A percentile compares a stretch with the other conserved stretches of the same genome.
Evolutionary conservation across 495 filamentous ascomycete genomes (phyloP).

Genomic region (Cercophora sp.): DNA sequence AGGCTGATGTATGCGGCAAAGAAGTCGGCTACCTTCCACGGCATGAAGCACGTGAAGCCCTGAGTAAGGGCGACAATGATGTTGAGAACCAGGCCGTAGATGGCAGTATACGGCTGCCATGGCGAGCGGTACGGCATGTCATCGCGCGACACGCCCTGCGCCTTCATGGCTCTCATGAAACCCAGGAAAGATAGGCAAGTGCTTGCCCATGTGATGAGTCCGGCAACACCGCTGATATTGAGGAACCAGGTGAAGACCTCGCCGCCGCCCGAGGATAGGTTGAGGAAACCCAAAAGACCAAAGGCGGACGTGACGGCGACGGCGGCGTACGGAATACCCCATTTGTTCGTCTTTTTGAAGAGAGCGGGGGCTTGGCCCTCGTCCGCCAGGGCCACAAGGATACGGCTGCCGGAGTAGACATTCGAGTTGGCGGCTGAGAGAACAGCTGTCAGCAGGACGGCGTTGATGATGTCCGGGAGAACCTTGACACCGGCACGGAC

Average conservation of each 20-base stretch:
- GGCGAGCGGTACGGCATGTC: slow-evolving; percentile 55
- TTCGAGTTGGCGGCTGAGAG: slow-evolving; percentile 54
- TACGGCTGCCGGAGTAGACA: slow-evolving; percentile 60
- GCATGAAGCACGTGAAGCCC: slow-evolving; percentile 65
- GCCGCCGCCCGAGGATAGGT: slow-evolving; percentile 43
- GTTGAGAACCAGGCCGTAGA: slow-evolving; percentile 61
- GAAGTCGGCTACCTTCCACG: slow-evolving; percentile 55
- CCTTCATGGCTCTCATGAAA: slow-evolving; percentile 57
- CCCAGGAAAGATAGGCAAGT: slow-evolving; percentile 57
- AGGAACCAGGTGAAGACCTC: slow-evolving; percentile 55
- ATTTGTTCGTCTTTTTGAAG: slow-evolving; percentile 32
- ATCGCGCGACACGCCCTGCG: slow-evolving; percentile 51
- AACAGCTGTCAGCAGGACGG: slow-evolving; percentile 61
- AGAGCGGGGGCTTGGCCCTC: slow-evolving; percentile 57
- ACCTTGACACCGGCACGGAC: slow-evolving; percentile 58
- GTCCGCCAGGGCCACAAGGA: slow-evolving; percentile 58
- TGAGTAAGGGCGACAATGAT: slow-evolving; percentile 62
- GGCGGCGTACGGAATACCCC: slow-evolving; percentile 41
- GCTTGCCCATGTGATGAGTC: slow-evolving; percentile 63
- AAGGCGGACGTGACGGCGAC: slow-evolving; percentile 39
- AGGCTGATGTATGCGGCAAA: slow-evolving; percentile 61
- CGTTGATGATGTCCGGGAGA: slow-evolving; percentile 68
- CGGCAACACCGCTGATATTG: slow-evolving; percentile 63
- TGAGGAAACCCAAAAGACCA: slow-evolving; percentile 54
- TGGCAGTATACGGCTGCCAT: slow-evolving; percentile 56